A percentile compares a stretch with the other conserved stretches of the same genome.
Conservation (phyloP, 768 basidiomycete species). For the Gloeostereum incarnatum region DNA sequence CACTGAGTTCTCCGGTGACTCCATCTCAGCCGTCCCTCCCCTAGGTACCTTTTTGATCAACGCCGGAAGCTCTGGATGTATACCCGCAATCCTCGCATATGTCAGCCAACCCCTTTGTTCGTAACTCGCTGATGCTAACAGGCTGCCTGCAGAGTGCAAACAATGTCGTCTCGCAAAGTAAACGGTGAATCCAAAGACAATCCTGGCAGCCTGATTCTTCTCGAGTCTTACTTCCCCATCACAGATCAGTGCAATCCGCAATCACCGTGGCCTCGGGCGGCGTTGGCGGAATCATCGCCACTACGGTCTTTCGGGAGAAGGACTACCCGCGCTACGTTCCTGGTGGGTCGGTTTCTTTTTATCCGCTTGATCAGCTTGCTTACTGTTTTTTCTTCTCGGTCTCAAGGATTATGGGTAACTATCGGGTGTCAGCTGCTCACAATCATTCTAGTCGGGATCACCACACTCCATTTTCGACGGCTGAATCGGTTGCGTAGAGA, state of each 20-base stretch:
- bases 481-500: conserved; percentile 25
- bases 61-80: conserved; percentile 30
- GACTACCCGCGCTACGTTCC: conserved; percentile 36
- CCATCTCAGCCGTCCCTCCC: background rate
- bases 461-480: conserved; percentile 24
- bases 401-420: conserved; percentile 27
- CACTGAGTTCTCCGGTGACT: background rate
- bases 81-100: conserved; percentile 36
- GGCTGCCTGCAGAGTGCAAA: conserved; percentile 17
- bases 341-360: conserved; percentile 16
- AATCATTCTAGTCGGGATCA: conserved; percentile 20
- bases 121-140: background rate
- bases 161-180: conserved; percentile 40
- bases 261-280: conserved; percentile 31
- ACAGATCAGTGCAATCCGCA: conserved; percentile 25
- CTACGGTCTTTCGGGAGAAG: conserved; percentile 28
- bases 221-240: background rate
- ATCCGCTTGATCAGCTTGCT: background rate
- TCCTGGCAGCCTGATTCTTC: too few relatives aligned
- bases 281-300: conserved; percentile 33
- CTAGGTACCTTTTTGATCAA: conserved; percentile 34
- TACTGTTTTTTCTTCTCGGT: too few relatives aligned
- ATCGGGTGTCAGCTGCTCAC: conserved; percentile 30
- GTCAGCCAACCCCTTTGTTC: conserved; percentile 13
- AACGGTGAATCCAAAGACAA: conserved; percentile 20